Evolutionary conservation across 768 basidiomycete species (phyloP).

Genomic region (Phaeotremella skinneri): DNA sequence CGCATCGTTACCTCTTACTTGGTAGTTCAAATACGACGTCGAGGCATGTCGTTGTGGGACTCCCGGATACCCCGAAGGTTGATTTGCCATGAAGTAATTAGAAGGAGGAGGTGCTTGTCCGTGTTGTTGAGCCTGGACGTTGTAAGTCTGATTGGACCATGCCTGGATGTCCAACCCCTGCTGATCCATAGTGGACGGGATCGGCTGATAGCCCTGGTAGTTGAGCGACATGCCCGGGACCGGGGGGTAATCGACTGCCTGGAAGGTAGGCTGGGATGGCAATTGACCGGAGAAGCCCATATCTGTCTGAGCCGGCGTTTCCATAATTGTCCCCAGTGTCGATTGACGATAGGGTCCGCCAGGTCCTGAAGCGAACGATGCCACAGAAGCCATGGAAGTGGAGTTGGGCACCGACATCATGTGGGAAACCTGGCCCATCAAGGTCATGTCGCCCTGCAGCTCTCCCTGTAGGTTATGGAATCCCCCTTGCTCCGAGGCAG

Average conservation of each 20-base stretch:
- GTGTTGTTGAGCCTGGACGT: conserved; percentile 13
- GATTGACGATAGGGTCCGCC: conserved; percentile 15
- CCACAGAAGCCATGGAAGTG: conserved; percentile 19
- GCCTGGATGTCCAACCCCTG: conserved; percentile 23
- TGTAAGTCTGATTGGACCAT: conserved; percentile 27
- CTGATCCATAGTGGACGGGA: not conserved
- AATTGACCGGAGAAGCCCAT: conserved; percentile 16
- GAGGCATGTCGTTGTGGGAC: conserved; percentile 23
- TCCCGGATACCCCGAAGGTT: not conserved
- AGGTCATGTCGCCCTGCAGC: conserved; percentile 18
- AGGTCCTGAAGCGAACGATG: conserved; percentile 13
- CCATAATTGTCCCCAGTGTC: conserved; percentile 23
- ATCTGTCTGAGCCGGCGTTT: conserved; percentile 20
- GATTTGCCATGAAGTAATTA: conserved; percentile 7
- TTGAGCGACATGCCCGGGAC: conserved; percentile 24
- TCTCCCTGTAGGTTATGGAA: conserved; percentile 12
- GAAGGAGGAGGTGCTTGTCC: conserved; percentile 4
- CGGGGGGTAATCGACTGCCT: conserved; percentile 21
- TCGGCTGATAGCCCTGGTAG: conserved; percentile 15
- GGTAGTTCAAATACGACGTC: conserved; percentile 22
- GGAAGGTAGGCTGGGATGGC: conserved; percentile 14
- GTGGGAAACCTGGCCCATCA: conserved; percentile 12
- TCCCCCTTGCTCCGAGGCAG: conserved; percentile 20
- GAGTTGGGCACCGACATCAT: conserved; percentile 20
- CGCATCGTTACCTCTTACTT: conserved; percentile 20